Conservation (phyloP, 2,329 filamentous ascomycete species). For the Amesomyces nigricolor region DNA sequence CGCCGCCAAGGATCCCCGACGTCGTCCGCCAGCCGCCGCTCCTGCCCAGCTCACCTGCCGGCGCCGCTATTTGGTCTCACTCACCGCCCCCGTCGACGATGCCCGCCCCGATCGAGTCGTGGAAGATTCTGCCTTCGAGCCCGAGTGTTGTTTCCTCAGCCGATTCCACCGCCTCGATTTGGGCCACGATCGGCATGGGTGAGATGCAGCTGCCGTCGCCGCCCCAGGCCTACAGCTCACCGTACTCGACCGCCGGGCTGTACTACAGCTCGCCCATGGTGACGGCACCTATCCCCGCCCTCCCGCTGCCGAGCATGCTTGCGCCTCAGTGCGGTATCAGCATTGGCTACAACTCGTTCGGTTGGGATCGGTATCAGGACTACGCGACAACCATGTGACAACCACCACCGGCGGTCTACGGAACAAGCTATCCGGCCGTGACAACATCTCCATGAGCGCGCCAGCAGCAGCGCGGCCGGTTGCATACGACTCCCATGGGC, state of each 20-base stretch:
- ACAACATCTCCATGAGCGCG: conserved; percentile 39
- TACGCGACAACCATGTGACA: conserved; percentile 84
- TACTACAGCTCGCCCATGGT: conserved; percentile 78
- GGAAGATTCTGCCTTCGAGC: conserved; percentile 87
- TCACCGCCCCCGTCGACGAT: conserved; percentile 58
- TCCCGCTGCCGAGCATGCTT: conserved; percentile 83
- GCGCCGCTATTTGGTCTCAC: conserved; percentile 76
- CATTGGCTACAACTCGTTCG: conserved; percentile 70
- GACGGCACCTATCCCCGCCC: conserved; percentile 65
- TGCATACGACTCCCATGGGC: conserved; percentile 25
- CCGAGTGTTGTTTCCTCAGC: conserved; percentile 66
- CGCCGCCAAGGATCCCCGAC: conserved; percentile 83
- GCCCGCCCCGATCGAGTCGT: conserved; percentile 71
- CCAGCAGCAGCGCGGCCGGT: conserved; percentile 13
- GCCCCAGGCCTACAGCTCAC: conserved; percentile 72
- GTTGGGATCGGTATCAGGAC: conserved; percentile 80
- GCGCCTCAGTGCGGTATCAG: conserved; percentile 79
- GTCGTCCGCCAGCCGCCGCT: conserved; percentile 80
- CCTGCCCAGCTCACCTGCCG: conserved; percentile 73
- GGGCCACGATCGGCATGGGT: conserved; percentile 71
- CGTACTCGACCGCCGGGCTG: conserved; percentile 64
- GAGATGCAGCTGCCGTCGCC: conserved; percentile 73
- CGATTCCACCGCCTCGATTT: conserved; percentile 65
- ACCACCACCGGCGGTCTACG: conserved; percentile 46
- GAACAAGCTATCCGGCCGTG: conserved; percentile 43